A percentile compares a stretch with the other conserved stretches of the same genome.
Conservation (phyloP, 208 protist species). For the Trypanosoma theileri region DNA sequence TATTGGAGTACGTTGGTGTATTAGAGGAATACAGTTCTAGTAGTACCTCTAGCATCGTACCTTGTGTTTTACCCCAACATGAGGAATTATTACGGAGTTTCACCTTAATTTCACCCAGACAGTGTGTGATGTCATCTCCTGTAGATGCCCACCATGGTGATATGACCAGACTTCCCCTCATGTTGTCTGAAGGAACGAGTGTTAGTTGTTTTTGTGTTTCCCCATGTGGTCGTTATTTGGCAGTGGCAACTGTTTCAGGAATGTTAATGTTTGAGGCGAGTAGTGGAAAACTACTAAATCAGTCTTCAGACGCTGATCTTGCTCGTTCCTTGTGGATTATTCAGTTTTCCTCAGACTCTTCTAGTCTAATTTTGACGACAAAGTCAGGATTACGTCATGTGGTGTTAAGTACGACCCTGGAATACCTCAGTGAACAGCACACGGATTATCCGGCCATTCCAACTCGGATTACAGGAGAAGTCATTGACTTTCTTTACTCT, state of each 20-base stretch:
- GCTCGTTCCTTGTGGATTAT: conserved; percentile 42
- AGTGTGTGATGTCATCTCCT: conserved; percentile 52
- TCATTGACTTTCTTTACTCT: conserved; percentile 41
- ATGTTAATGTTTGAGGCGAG: conserved; percentile 46
- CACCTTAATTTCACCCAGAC: conserved; percentile 31
- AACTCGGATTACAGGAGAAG: conserved; percentile 37
- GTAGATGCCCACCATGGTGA: conserved; percentile 71
- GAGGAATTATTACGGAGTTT: conserved; percentile 52
- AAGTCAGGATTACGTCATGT: conserved; percentile 50
- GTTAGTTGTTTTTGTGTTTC: conserved; percentile 78
- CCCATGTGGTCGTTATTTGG: conserved; percentile 53
- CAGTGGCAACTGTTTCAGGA: conserved; percentile 44
- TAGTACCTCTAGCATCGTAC: conserved; percentile 22
- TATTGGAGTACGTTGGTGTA: conserved; percentile 59
- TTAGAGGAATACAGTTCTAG: conserved; percentile 45
- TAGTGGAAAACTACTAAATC: conserved; percentile 39
- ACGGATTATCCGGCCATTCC: conserved; percentile 50
- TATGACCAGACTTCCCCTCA: conserved; percentile 40
- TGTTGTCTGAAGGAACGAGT: conserved; percentile 58
- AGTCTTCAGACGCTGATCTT: conserved; percentile 37
- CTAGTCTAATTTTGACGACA: conserved; percentile 57
- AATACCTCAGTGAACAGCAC: conserved; percentile 36
- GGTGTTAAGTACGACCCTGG: conserved; percentile 42
- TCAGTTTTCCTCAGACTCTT: conserved; percentile 63
- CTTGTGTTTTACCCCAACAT: conserved; percentile 41